phyloP scores from a whole-genome alignment of 495 filamentous ascomycete species.

The Chaetomium tenue region DNA sequence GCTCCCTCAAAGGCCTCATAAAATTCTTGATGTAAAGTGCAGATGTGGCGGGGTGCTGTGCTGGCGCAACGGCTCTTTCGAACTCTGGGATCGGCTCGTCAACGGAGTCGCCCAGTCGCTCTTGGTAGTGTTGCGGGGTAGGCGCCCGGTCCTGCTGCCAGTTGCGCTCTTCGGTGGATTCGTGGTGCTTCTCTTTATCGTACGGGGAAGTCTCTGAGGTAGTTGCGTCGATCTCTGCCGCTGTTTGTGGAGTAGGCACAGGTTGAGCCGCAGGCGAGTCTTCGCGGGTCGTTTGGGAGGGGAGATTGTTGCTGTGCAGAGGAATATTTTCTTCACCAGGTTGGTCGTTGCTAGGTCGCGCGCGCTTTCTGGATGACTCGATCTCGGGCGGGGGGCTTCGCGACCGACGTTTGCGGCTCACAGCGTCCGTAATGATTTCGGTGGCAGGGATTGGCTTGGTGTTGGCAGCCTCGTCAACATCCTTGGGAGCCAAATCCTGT shows the following conservation, averaged over 20 bases:
- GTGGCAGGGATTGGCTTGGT: slow-evolving; percentile 16
- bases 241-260: neutral
- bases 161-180: neutral
- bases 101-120: neutral
- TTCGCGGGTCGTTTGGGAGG: slow-evolving; percentile 12
- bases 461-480: slow-evolving; percentile 17
- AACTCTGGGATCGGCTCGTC: slow-evolving; percentile 29
- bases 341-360: slow-evolving; percentile 33
- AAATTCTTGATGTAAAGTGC: slow-evolving; percentile 89
- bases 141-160: slow-evolving; percentile 7
- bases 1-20: slow-evolving; percentile 77
- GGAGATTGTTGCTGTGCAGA: neutral
- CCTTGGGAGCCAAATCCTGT: slow-evolving; percentile 8
- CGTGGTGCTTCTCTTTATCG: neutral
- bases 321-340: slow-evolving; percentile 16
- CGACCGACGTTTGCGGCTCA: slow-evolving; percentile 73
- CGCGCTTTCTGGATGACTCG: slow-evolving; percentile 46
- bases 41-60: slow-evolving; percentile 78
- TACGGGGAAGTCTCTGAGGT: slow-evolving; percentile 12
- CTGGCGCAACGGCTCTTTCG: slow-evolving; percentile 55
- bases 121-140: neutral
- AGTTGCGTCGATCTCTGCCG: slow-evolving; percentile 12
- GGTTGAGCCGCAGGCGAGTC: neutral
- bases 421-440: slow-evolving; percentile 54
- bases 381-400: slow-evolving; percentile 57